Evolutionary conservation across 2,329 filamentous ascomycete species (phyloP).

Genomic region (Fusarium sp.): DNA sequence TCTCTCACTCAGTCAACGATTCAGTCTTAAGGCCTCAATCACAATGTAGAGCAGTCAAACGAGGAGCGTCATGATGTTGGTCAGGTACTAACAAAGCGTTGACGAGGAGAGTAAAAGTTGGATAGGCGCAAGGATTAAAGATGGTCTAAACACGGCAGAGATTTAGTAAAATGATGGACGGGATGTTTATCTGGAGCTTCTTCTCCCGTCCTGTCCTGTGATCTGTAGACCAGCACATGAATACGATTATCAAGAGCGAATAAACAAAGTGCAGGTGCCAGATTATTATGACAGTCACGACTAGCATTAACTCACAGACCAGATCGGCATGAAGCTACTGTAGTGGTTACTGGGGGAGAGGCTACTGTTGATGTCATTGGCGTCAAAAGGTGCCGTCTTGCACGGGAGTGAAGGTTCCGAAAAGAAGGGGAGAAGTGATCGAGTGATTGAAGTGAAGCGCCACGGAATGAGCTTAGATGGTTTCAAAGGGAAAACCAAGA

Average conservation of each 20-base stretch:
- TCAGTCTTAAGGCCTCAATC: not conserved
- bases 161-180: not conserved
- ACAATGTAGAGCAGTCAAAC: not conserved
- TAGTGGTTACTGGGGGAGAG: conserved; percentile 22
- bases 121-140: conserved; percentile 9
- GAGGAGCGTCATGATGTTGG: conserved; percentile 35
- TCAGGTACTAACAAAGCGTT: not conserved
- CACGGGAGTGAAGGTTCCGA: conserved; percentile 20
- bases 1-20: not conserved
- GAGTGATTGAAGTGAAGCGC: conserved; percentile 23
- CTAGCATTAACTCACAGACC: not conserved
- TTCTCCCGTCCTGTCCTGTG: not conserved
- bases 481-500: conserved; percentile 7
- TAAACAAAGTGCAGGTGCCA: conserved; percentile 9
- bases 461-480: conserved; percentile 23
- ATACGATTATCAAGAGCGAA: conserved; percentile 20
- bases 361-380: conserved; percentile 37
- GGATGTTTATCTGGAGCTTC: not conserved
- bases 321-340: conserved; percentile 28
- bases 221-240: not conserved
- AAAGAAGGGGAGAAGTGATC: conserved; percentile 7
- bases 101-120: not conserved
- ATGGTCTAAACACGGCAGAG: conserved; percentile 30
- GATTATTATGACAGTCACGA: conserved; percentile 5
- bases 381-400: conserved; percentile 22